Conservation (phyloP, 768 basidiomycete species). For the Heimioporus sp. region DNA sequence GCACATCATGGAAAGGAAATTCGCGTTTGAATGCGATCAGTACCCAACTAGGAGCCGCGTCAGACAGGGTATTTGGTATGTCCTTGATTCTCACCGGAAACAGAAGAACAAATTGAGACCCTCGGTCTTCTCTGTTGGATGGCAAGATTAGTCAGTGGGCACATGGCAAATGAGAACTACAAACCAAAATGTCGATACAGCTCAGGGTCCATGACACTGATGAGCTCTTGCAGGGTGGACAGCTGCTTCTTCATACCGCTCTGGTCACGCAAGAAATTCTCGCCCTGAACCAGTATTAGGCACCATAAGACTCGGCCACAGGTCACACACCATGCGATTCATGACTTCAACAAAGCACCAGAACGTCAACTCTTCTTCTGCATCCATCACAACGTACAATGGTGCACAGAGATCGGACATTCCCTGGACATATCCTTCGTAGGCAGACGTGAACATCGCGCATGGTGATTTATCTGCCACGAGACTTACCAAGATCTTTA, state of each 20-base stretch:
- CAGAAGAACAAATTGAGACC: slow-evolving; percentile 96
- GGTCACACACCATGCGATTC: slow-evolving; percentile 80
- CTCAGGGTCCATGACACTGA: slow-evolving; percentile 94
- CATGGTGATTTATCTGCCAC: not conserved
- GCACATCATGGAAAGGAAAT: slow-evolving; percentile 88
- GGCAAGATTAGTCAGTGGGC: not conserved
- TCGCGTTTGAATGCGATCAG: slow-evolving; percentile 96
- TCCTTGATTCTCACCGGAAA: slow-evolving; percentile 68
- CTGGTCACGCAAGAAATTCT: slow-evolving; percentile 94
- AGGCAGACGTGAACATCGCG: slow-evolving; percentile 14
- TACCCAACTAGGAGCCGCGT: slow-evolving; percentile 61
- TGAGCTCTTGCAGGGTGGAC: slow-evolving; percentile 83
- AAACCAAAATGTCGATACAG: slow-evolving; percentile 86
- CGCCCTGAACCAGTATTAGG: slow-evolving; percentile 54
- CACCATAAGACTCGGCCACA: slow-evolving; percentile 1
- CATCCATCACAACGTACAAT: slow-evolving; percentile 86
- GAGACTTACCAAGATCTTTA: slow-evolving; percentile 72
- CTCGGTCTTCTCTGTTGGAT: slow-evolving; percentile 73
- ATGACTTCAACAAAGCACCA: slow-evolving; percentile 97
- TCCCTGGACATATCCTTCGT: slow-evolving; percentile 90
- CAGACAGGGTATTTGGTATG: not conserved
- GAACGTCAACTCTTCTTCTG: slow-evolving; percentile 88
- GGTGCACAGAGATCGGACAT: slow-evolving; percentile 98
- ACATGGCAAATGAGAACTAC: not conserved
- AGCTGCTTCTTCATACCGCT: slow-evolving; percentile 97